Conservation (phyloP, 176 grass and related monocot species). For the Carex littledalei region DNA sequence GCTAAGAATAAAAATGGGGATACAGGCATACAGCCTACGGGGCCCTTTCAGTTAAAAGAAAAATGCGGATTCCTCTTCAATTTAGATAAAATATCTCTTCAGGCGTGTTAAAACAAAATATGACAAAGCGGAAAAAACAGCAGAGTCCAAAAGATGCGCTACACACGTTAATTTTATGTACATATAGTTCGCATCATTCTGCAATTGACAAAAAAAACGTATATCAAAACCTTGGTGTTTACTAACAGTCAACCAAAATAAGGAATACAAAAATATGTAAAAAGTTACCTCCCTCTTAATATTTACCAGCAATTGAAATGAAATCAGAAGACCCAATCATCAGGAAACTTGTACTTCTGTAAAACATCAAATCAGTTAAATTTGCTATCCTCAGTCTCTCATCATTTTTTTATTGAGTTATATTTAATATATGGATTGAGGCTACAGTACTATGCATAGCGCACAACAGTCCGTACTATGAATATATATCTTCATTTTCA, state of each 20-base stretch:
- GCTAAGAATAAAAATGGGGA: neutral
- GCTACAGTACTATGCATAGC: no score
- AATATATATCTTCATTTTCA: no score
- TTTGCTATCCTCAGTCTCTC: neutral
- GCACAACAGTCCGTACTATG: no score
- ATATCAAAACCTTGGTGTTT: neutral
- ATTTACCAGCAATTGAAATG: neutral
- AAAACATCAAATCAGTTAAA: conserved; percentile 11
- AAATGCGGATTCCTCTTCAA: neutral
- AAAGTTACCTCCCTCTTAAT: conserved; percentile 3
- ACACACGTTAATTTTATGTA: neutral
- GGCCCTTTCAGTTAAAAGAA: no score
- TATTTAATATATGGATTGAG: neutral
- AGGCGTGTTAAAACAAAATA: neutral
- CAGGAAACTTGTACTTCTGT: conserved; percentile 7
- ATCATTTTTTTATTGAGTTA: neutral
- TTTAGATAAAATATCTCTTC: neutral
- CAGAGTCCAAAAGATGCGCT: neutral
- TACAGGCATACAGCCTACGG: neutral
- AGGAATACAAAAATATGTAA: neutral
- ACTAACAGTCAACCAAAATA: conserved; percentile 1
- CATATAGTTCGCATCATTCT: neutral
- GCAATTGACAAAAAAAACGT: neutral
- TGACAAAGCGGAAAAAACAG: neutral
- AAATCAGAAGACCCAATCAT: conserved; percentile 22